These are phyloP conservation scores for Penicillium sp. DNA, from an alignment of 2,329 filamentous ascomycete species.

Conservation along the genomic window DNA sequence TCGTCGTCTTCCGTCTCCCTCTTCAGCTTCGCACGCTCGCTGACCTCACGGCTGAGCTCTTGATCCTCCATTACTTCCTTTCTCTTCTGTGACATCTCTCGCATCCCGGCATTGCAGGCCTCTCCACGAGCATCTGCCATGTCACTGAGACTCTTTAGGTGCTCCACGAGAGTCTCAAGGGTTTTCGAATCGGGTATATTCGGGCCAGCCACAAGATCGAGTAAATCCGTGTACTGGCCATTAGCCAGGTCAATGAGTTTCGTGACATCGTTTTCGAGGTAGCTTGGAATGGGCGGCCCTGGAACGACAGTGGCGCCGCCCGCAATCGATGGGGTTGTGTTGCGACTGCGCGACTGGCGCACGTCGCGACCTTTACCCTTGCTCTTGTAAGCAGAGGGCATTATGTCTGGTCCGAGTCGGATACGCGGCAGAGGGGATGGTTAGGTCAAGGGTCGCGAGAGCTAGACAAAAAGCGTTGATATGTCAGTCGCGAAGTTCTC, in stretches of 20 bases:
- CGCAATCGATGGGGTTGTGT: conserved; percentile 63
- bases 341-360: conserved; percentile 60
- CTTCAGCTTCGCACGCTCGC: conserved; percentile 52
- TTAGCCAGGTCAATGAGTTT: conserved; percentile 52
- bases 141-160: conserved; percentile 59
- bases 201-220: conserved; percentile 56
- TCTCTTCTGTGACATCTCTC: conserved; percentile 59
- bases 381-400: conserved; percentile 50
- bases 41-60: conserved; percentile 51
- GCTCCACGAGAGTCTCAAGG: conserved; percentile 53
- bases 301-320: conserved; percentile 47
- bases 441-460: not conserved
- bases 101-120: conserved; percentile 60
- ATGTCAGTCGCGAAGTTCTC: conserved; percentile 12
- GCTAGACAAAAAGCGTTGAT: conserved; percentile 1
- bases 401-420: conserved; percentile 20
- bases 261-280: conserved; percentile 56
- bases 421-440: not conserved
- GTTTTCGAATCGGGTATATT: conserved; percentile 52
- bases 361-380: conserved; percentile 58
- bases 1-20: conserved; percentile 48
- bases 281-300: conserved; percentile 45
- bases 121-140: conserved; percentile 59
- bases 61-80: conserved; percentile 58
- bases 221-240: conserved; percentile 58